phyloP scores from a whole-genome alignment of 2,329 filamentous ascomycete species.

The Fusarium odoratissimum region DNA sequence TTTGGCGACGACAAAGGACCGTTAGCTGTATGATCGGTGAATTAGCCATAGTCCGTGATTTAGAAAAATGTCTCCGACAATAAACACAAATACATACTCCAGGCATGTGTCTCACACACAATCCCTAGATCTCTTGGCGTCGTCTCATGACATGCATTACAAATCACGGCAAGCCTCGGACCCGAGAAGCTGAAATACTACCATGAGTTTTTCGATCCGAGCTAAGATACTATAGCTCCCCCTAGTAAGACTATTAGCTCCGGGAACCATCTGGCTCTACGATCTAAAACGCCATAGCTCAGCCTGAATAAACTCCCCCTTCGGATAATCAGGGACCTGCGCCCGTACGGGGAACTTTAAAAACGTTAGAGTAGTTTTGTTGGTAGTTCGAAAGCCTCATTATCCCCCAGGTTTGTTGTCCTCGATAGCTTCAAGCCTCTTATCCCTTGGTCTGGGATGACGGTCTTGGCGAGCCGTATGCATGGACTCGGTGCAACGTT shows the following conservation, averaged over 20 bases:
- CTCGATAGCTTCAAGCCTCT: not conserved
- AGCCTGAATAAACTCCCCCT: not conserved
- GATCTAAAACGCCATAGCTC: conserved; percentile 13
- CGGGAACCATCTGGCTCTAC: conserved; percentile 2
- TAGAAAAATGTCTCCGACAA: not conserved
- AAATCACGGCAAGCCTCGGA: conserved; percentile 4
- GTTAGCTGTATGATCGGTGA: conserved; percentile 19
- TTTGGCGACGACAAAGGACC: conserved; percentile 51
- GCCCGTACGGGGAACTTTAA: conserved; percentile 3
- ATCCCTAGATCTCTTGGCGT: conserved; percentile 5
- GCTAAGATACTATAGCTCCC: not conserved
- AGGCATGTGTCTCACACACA: not conserved
- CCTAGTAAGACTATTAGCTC: not conserved
- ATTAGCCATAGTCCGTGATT: not conserved
- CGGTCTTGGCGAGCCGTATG: not conserved
- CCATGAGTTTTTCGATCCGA: not conserved
- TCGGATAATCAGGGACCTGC: not conserved
- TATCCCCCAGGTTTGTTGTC: not conserved
- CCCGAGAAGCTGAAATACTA: not conserved
- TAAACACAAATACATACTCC: not conserved
- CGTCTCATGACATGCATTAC: conserved; percentile 8
- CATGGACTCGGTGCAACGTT: conserved; percentile 17
- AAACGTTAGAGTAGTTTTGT: not conserved
- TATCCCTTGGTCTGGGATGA: not conserved
- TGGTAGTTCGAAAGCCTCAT: not conserved